Base-by-base conservation (phyloP, 495 filamentous ascomycete species). In the Parachaetomium inaequale region DNA sequence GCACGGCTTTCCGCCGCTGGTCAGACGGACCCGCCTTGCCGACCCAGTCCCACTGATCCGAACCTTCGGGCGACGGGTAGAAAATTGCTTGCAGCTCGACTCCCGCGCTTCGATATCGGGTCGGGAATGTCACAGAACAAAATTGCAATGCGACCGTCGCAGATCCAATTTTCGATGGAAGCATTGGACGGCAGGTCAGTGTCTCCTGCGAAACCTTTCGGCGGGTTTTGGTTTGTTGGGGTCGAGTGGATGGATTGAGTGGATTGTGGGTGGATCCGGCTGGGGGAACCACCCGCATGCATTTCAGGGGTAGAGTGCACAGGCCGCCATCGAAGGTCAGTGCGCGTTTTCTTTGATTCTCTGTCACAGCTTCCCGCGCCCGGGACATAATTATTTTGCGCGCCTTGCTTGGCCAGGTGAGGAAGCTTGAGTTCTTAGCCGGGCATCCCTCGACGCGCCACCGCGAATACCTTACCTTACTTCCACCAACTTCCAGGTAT, bases 261-360 rank as follows among this genome's bases (percentile, higher is more conserved):
- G 6, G 32, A 34, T 34, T 5, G 32, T 6, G 11, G 32, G 11
- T 40, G 2, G 38, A 8, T 40, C 38, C 12, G 38, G 12, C 15
- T 40, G 4, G 7, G 23, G 45, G 40, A 14, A 49, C 15, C 26
- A 21, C 45, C 45, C 23, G 42, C 42, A 26, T 49, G 23, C 23
- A 49, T 25, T 49, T 49, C 45, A 49, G 45, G 45, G 45, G 45
- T 49, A 26, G 8, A 49, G 45, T 10, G 45, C 45, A 49, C 45
- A 49, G 45, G 10, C 45, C 45, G 26, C 23, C 23, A 26, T 26
- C 10, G 2, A 49, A 49, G 45, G 45, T 49, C 45, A 49, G 15
- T 49, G 45, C 45, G 45, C 21, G 15, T 14, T 17, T 26, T 49
- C 23, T 25, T 26, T 49, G 10, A 14, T 0, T 2, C 15, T 23